Evolutionary conservation across 1,284 basidiomycete genomes (phyloP), one percentile per base, ranked within the genome.

Genomic region (Cryptococcus wingfieldii): DNA sequence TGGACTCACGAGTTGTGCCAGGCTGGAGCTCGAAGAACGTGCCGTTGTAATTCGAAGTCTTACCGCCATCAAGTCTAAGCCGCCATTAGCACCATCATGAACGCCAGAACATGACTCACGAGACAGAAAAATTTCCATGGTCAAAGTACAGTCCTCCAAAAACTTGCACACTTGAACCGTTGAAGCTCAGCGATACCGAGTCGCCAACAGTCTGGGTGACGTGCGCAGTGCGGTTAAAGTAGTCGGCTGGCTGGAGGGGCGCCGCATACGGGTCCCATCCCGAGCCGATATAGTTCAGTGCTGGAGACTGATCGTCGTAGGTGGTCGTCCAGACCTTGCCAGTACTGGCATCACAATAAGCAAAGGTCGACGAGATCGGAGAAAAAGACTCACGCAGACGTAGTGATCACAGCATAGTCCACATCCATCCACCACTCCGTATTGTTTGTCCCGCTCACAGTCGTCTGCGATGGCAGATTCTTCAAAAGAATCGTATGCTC

Each of bases 91-190:
- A 4, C n/a, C n/a, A 14, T 38, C 25, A 19, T 7, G 7, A 31
- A 34, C 6, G 19, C 10, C n/a, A 18, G 16, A 9, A 43, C 37
- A 19, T 13, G 27, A 8, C 12, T 47, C 14, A 56, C 58, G 28
- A 47, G 27, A 61, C 48, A 14, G 58, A 58, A 43, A 60, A 64
- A 34, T 64, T 64, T 7, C 62, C 62, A 47, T 64, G 62, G 47
- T 62, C 49, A 27, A 13, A 37, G 38, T 54, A 38, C 5, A 60
- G 19, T 10, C 39, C 39, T 31, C 58, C 62, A 51, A 58, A 60
- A 2, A 65, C 18, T 48, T 60, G 58, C 8, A 61, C 41, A 3
- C 56, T 58, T 3, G 63, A 57, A 1, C 63, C 63, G n/a, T 54
- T 62, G 48, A 65, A 65, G 3, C 60, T 50, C 27, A 55, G 37